Evolutionary conservation across 208 protist genomes (phyloP).

Genomic region (Entamoeba dispar): DNA sequence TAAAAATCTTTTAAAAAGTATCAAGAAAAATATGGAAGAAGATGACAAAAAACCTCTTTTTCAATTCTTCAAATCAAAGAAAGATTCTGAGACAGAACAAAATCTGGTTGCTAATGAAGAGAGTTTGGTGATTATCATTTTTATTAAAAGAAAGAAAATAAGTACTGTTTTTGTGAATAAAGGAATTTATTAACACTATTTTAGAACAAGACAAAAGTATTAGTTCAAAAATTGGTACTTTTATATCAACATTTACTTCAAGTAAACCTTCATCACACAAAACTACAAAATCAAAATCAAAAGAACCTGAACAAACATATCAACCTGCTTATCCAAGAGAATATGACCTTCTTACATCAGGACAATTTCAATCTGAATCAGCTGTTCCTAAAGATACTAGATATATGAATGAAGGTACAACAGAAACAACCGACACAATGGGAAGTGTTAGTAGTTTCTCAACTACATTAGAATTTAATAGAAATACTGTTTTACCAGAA

Average conservation of each 20-base stretch:
- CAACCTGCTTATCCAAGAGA: not conserved
- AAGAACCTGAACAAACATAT: not conserved
- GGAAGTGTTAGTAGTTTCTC: not conserved
- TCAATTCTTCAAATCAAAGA: not conserved
- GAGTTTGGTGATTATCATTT: not conserved
- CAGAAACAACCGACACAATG: not conserved
- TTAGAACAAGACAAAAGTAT: not conserved
- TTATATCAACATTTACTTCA: not conserved
- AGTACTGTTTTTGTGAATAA: not conserved
- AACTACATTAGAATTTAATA: not conserved
- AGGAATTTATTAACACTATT: not conserved
- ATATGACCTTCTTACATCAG: not conserved
- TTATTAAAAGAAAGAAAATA: not conserved
- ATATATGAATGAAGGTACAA: not conserved
- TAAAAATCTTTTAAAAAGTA: too few species aligned
- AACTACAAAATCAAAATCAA: not conserved
- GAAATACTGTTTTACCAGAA: not conserved
- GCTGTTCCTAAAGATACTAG: not conserved
- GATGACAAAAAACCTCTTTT: not conserved
- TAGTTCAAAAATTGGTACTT: not conserved
- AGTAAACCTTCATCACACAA: not conserved
- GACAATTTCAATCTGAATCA: not conserved
- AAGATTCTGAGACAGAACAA: not conserved
- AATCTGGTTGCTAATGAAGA: not conserved
- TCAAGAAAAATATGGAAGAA: not conserved